Percentiles rank a stretch among this genome's conserved stretches.
Evolutionary conservation across 495 filamentous ascomycete genomes (phyloP).

Genomic region (Xeromyces bisporus): DNA sequence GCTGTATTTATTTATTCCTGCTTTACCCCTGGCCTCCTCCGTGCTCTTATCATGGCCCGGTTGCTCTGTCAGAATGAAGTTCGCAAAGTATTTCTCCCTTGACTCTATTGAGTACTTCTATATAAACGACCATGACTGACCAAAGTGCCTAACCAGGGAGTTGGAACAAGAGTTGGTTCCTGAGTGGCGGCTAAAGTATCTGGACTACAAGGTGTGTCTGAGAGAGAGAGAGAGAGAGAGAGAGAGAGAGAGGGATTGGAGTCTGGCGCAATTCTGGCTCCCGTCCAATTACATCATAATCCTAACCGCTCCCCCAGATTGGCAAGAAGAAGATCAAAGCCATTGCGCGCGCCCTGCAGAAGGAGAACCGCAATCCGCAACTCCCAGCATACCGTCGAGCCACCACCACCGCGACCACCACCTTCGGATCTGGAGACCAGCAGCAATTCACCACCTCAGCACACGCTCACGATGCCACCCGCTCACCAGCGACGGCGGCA

Average conservation of each 20-base stretch:
- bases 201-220: constrained; percentile 61
- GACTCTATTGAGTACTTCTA: not conserved
- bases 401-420: too few species aligned
- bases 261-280: not conserved
- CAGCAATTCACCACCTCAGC: too few species aligned
- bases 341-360: constrained; percentile 50
- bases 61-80: constrained; percentile 34
- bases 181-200: constrained; percentile 85
- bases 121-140: constrained; percentile 9
- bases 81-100: constrained; percentile 44
- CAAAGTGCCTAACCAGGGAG: constrained; percentile 33
- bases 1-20: not conserved
- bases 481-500: constrained; percentile 5
- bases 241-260: too few species aligned
- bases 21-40: constrained; percentile 1
- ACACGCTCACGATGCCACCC: constrained; percentile 3
- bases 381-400: constrained; percentile 22
- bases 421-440: constrained; percentile 4
- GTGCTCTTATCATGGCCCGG: constrained; percentile 7
- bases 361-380: constrained; percentile 37
- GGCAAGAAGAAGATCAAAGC: constrained; percentile 85
- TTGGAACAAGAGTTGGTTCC: constrained; percentile 75
- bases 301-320: constrained; percentile 15
- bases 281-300: not conserved
- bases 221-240: too few species aligned